Evolutionary conservation across 345 rosid species (phyloP).

Genomic region (Clarkia xantiana): DNA sequence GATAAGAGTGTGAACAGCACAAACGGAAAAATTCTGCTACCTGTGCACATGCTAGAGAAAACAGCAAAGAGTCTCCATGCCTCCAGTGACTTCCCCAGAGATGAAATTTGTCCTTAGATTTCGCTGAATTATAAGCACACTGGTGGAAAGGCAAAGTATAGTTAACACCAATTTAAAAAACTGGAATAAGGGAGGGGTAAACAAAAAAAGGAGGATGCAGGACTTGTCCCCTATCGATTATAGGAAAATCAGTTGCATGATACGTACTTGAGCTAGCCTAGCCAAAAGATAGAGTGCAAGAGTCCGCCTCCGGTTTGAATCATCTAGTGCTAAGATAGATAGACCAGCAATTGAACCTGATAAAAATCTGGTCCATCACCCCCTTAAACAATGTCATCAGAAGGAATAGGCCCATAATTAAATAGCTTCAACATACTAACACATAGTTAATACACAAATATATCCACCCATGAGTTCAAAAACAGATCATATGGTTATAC

Average conservation of each 20-base stretch:
- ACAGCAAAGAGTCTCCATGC: slow-evolving; percentile 97
- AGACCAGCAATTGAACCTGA: slow-evolving; percentile 98
- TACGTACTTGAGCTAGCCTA: slow-evolving; percentile 74
- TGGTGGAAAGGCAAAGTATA: slow-evolving; percentile 10
- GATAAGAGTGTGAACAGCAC: background rate
- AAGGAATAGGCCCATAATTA: slow-evolving; percentile 16
- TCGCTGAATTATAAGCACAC: slow-evolving; percentile 93
- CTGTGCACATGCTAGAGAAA: slow-evolving; percentile 86
- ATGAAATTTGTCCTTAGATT: slow-evolving; percentile 89
- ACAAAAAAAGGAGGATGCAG: background rate
- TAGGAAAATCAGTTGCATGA: background rate
- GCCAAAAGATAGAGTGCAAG: slow-evolving; percentile 91
- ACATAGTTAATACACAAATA: slow-evolving; percentile 2
- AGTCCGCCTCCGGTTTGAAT: slow-evolving; percentile 81
- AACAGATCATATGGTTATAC: background rate
- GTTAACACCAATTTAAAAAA: too few relatives aligned
- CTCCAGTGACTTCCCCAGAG: slow-evolving; percentile 98
- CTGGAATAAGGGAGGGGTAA: too few relatives aligned
- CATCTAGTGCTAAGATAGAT: slow-evolving; percentile 90
- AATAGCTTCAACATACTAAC: slow-evolving; percentile 10
- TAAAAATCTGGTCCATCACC: slow-evolving; percentile 88
- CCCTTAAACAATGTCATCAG: slow-evolving; percentile 56
- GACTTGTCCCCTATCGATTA: background rate
- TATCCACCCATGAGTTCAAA: background rate
- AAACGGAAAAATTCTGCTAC: slow-evolving; percentile 15